phyloP scores from a whole-genome alignment of 1,139 yeast genomes.

The Candida sp. region DNA sequence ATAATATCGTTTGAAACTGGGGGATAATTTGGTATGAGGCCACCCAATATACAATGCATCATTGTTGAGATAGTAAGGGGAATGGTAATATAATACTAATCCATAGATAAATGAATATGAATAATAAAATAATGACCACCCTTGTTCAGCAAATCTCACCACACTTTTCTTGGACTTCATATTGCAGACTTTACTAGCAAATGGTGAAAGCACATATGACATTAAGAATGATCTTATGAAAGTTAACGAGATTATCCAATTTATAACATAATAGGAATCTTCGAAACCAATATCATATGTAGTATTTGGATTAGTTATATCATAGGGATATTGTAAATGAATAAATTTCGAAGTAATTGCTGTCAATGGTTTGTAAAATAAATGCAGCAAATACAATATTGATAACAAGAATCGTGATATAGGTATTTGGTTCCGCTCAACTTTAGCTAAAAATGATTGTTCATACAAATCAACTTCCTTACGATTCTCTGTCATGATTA shows the following conservation, averaged over 20 bases:
- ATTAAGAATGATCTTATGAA: slow-evolving; percentile 60
- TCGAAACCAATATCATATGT: slow-evolving; percentile 54
- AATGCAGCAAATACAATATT: slow-evolving; percentile 24
- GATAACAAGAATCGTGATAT: slow-evolving; percentile 28
- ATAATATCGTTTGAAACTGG: slow-evolving; percentile 65
- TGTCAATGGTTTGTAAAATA: slow-evolving; percentile 8
- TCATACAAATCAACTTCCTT: slow-evolving; percentile 11
- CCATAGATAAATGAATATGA: slow-evolving; percentile 56
- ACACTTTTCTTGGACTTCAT: slow-evolving; percentile 50
- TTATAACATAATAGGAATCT: slow-evolving; percentile 54
- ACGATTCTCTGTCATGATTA: slow-evolving; percentile 1
- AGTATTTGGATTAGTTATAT: slow-evolving; percentile 12
- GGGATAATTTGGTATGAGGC: slow-evolving; percentile 63
- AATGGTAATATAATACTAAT: slow-evolving; percentile 48
- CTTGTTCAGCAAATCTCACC: slow-evolving; percentile 80
- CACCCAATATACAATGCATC: slow-evolving; percentile 65
- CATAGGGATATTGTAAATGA: slow-evolving; percentile 43
- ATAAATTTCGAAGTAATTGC: slow-evolving; percentile 40
- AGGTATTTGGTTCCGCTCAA: slow-evolving; percentile 39
- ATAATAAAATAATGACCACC: slow-evolving; percentile 75
- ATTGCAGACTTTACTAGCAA: slow-evolving; percentile 44
- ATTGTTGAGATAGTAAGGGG: slow-evolving; percentile 59
- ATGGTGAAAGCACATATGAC: slow-evolving; percentile 55
- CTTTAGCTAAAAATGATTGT: slow-evolving; percentile 23
- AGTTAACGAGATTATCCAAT: slow-evolving; percentile 55